These are phyloP conservation scores for Neopestalotiopsis clavispora DNA, from an alignment of 2,329 filamentous ascomycete species.

Conservation along the genomic window DNA sequence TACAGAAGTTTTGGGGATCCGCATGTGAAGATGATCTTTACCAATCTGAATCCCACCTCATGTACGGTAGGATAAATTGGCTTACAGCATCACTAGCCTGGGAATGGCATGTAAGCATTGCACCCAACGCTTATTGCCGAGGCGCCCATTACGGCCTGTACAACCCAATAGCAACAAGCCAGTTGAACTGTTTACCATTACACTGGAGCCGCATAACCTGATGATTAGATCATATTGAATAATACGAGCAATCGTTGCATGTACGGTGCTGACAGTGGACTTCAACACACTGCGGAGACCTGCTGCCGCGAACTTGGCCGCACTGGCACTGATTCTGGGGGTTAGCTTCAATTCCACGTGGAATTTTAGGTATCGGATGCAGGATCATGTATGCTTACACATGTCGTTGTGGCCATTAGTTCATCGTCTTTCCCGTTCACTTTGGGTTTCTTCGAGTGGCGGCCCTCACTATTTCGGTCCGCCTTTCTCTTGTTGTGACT, in stretches of 20 bases:
- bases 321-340: constrained; percentile 28
- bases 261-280: constrained; percentile 18
- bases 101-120: constrained; percentile 3
- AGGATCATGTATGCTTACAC: constrained; percentile 20
- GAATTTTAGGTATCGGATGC: neutral
- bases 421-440: neutral
- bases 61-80: neutral
- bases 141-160: neutral
- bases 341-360: constrained; percentile 13
- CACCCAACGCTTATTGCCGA: neutral
- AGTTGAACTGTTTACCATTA: neutral
- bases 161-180: neutral
- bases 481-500: constrained; percentile 17
- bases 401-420: neutral
- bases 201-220: neutral
- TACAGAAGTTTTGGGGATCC: neutral
- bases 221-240: neutral
- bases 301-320: constrained; percentile 16
- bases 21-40: neutral
- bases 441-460: constrained; percentile 12
- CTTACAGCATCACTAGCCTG: constrained; percentile 9
- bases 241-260: constrained; percentile 14
- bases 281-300: constrained; percentile 15
- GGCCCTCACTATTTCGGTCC: constrained; percentile 8
- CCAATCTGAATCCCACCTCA: neutral